phyloP scores from a whole-genome alignment of 148 eudicot species.

The Diospyros lotus region DNA sequence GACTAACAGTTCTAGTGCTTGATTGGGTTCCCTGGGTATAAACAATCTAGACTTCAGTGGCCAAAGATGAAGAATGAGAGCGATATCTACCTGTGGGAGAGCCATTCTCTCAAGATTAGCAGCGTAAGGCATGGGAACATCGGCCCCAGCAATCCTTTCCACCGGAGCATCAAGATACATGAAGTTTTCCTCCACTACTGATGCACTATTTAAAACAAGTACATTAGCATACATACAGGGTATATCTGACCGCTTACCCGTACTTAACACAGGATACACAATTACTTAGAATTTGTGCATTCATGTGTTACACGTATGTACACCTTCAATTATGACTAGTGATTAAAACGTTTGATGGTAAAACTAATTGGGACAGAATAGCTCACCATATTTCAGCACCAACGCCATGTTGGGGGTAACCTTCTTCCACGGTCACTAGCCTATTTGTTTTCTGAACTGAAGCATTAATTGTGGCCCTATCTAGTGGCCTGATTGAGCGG shows the following conservation, averaged over 20 bases:
- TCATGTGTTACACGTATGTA: too few species aligned
- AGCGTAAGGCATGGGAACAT: constrained; percentile 90
- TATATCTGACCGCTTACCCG: background rate
- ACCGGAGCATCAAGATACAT: constrained; percentile 83
- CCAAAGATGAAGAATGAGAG: background rate
- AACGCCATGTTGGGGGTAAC: constrained; percentile 89
- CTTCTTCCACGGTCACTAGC: constrained; percentile 77
- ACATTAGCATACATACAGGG: background rate
- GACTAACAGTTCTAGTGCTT: too few species aligned
- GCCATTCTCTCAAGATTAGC: constrained; percentile 89
- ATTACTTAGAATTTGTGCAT: too few species aligned
- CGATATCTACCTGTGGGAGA: constrained; percentile 64
- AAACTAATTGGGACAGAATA: background rate
- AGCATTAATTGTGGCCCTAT: constrained; percentile 68
- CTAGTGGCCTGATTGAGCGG: constrained; percentile 86
- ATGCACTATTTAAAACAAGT: constrained; percentile 40
- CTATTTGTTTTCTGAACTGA: constrained; percentile 83
- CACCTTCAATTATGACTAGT: too few species aligned
- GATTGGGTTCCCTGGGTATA: too few species aligned
- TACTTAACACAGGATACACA: background rate
- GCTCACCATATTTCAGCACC: constrained; percentile 79
- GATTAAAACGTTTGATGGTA: background rate
- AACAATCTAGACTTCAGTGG: too few species aligned
- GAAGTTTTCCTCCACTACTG: constrained; percentile 82
- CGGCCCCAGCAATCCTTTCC: constrained; percentile 84